Percentiles rank a stretch among this genome's conserved stretches.
phyloP scores from a whole-genome alignment of 257 asterid species.

The Penstemon davidsonii region DNA sequence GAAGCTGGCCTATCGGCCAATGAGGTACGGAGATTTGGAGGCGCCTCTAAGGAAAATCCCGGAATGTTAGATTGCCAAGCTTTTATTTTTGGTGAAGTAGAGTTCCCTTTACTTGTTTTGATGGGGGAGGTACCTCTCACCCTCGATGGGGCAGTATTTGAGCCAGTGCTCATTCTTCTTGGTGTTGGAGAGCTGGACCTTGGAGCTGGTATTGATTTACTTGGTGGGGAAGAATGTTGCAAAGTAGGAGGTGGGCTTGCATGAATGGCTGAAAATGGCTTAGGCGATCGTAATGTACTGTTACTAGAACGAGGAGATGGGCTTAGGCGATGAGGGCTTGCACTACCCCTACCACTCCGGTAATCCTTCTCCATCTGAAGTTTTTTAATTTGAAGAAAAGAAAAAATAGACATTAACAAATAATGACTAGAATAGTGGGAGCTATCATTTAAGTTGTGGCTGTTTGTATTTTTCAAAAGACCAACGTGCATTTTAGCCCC shows the following conservation, averaged over 20 bases:
- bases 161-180: constrained; percentile 78
- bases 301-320: constrained; percentile 54
- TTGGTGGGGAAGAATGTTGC: constrained; percentile 60
- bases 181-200: constrained; percentile 69
- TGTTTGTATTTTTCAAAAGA: too few species aligned
- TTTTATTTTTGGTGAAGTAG: constrained; percentile 78
- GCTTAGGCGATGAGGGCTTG: constrained; percentile 87
- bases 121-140: constrained; percentile 72
- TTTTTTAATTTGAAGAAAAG: constrained; percentile 15
- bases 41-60: constrained; percentile 86
- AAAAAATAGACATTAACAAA: neutral
- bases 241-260: constrained; percentile 74
- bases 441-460: neutral
- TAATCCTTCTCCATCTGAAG: constrained; percentile 78
- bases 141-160: constrained; percentile 24
- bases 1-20: constrained; percentile 92
- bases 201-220: constrained; percentile 57
- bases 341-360: constrained; percentile 66
- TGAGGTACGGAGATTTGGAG: constrained; percentile 97
- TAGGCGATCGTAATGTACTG: constrained; percentile 36
- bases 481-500: too few species aligned
- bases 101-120: constrained; percentile 70
- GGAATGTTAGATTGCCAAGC: constrained; percentile 88
- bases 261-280: constrained; percentile 61
- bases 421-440: too few species aligned